phyloP scores from a whole-genome alignment of 352 stramenopile genomes.

The Phytophthora hibernalis region DNA sequence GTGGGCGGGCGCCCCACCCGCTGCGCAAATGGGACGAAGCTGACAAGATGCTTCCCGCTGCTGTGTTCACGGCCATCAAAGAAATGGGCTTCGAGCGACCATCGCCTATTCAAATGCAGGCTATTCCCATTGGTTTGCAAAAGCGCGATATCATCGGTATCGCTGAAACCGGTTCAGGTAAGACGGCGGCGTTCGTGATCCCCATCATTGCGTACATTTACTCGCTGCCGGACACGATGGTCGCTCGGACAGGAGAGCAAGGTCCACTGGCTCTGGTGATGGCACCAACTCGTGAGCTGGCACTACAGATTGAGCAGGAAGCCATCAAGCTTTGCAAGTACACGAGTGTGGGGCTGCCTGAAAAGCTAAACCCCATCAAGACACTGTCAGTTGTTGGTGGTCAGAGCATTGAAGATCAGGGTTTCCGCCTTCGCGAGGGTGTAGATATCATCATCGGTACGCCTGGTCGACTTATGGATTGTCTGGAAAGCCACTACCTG shows the following conservation, averaged over 20 bases:
- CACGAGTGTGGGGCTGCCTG: constrained; percentile 70
- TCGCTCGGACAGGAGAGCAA: constrained; percentile 92
- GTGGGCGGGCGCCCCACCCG: constrained; percentile 90
- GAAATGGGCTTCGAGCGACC: constrained; percentile 96
- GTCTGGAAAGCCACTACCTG: constrained; percentile 97
- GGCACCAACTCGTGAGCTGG: constrained; percentile 98
- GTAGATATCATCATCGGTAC: constrained; percentile 99
- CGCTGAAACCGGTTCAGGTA: constrained; percentile 98
- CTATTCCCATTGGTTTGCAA: constrained; percentile 97
- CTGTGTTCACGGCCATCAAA: constrained; percentile 91
- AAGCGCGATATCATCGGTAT: constrained; percentile 98
- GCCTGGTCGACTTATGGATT: constrained; percentile 98
- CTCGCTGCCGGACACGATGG: constrained; percentile 84
- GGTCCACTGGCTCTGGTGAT: constrained; percentile 98
- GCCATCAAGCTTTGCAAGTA: constrained; percentile 93
- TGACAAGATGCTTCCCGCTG: constrained; percentile 51
- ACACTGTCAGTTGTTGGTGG: constrained; percentile 94
- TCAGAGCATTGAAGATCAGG: constrained; percentile 97
- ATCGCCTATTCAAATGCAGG: constrained; percentile 98
- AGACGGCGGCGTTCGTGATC: constrained; percentile 98
- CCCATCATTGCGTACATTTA: constrained; percentile 97
- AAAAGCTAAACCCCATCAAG: constrained; percentile 74
- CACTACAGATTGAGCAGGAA: constrained; percentile 98
- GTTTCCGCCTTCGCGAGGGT: constrained; percentile 94
- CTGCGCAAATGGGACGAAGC: constrained; percentile 94